Evolutionary conservation across 495 filamentous ascomycete genomes (phyloP).

Genomic region (Penicillium fimorum): DNA sequence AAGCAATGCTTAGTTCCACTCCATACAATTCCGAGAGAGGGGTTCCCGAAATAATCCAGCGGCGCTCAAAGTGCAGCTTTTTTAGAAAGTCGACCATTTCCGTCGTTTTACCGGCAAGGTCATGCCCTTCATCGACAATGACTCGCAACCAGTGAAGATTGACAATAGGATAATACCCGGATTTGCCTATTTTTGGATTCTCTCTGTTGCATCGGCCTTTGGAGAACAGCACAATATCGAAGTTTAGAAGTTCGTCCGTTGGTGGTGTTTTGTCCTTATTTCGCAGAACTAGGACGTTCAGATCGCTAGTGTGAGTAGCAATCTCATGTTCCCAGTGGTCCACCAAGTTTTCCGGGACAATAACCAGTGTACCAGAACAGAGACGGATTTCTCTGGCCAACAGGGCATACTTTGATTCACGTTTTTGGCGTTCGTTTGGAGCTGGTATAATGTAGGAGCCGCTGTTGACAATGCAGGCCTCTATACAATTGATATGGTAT

Average conservation of each 20-base stretch:
- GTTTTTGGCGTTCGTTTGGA: constrained; percentile 42
- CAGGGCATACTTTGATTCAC: constrained; percentile 39
- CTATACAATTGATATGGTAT: constrained; percentile 48
- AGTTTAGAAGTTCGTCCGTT: constrained; percentile 57
- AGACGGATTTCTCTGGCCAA: constrained; percentile 56
- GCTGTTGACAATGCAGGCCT: constrained; percentile 52
- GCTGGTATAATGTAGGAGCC: constrained; percentile 56
- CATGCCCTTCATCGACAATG: constrained; percentile 91
- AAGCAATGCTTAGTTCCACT: constrained; percentile 61
- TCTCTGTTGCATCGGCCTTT: constrained; percentile 64
- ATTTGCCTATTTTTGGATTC: constrained; percentile 37
- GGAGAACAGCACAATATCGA: constrained; percentile 80
- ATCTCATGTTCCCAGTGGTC: constrained; percentile 60
- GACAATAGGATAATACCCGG: constrained; percentile 57
- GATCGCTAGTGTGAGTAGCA: constrained; percentile 63
- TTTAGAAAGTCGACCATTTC: constrained; percentile 65
- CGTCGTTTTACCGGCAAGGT: constrained; percentile 58
- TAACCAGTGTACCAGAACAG: constrained; percentile 61
- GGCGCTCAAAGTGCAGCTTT: constrained; percentile 65
- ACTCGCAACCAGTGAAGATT: constrained; percentile 78
- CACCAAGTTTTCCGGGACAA: constrained; percentile 53
- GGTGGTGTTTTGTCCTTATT: constrained; percentile 56
- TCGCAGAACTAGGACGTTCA: constrained; percentile 63
- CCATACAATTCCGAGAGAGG: constrained; percentile 82
- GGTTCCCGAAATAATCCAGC: constrained; percentile 91